Evolutionary conservation across 371 early-diverging fungal species (phyloP), one percentile per base, ranked within the genome.

Genomic region (Mortierella sp.): DNA sequence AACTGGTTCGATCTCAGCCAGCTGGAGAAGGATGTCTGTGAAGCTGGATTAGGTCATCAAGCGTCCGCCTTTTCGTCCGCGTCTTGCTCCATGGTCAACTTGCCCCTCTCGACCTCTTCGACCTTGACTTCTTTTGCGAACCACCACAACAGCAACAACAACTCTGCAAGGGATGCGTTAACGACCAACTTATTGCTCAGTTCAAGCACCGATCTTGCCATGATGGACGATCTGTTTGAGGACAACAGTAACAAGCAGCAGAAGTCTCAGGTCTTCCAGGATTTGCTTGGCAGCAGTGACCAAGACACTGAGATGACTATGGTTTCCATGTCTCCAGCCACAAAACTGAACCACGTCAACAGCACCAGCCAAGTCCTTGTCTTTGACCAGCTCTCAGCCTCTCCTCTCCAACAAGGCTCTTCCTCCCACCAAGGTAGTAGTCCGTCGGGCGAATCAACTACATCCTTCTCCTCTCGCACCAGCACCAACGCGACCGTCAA

Each of bases 1-100:
- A 75, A 81, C 56, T 82, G 86, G 86, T 81, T 85, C 43, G 87
- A 86, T 70, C 74, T 82, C 24, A 70, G 68, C 51, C 87, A 82
- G 74, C 73, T 86, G 41, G 87, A 84, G 38, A 75, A 76, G 51
- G 85, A 85, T 73, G 71, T 81, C 3, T 82, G 86, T 46, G 82
- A 80, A 3, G 75, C 74, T 21, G 83, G 83, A 3, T 32, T 70
- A 16, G 56, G 63, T 4, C 76, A 75, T 8, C 80, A 75, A 38
- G 71, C 72, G n/a, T 75, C 77, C 4, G 75, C 75, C 5, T 77
- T 83, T 71, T 49, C 80, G 44, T 80, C 84, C 72, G 77, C 80
- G 4, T 75, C 80, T 46, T 74, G 74, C 24, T 83, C 80, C 41
- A 70, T 71, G 76, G 58, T 6, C 75, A 60, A 75, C 43, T 44